phyloP scores from a whole-genome alignment of 352 stramenopile species.

The Phytopythium vexans region DNA sequence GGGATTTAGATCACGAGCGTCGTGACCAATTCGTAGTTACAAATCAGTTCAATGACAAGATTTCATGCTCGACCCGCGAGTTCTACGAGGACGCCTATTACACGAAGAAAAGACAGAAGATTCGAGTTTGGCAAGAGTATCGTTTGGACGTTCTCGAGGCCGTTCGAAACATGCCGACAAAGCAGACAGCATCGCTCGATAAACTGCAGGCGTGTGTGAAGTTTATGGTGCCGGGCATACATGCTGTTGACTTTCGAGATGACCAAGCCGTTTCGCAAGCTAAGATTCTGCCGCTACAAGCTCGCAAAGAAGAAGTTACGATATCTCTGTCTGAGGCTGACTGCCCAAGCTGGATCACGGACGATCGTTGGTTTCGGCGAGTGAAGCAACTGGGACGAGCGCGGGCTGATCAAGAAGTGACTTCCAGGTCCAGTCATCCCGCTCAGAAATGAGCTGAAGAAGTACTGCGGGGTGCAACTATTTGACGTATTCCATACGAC shows the following conservation, averaged over 20 bases:
- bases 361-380: conserved; percentile 13
- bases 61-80: conserved; percentile 5
- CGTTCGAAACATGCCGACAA: conserved; percentile 10
- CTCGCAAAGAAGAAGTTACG: conserved; percentile 14
- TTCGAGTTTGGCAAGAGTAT: conserved; percentile 6
- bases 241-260: conserved; percentile 6
- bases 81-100: conserved; percentile 13
- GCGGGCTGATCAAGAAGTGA: conserved; percentile 9
- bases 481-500: not conserved
- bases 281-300: conserved; percentile 7
- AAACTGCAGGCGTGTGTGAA: conserved; percentile 4
- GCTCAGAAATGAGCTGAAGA: not conserved
- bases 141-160: conserved; percentile 2
- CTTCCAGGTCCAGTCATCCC: not conserved
- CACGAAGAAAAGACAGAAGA: conserved; percentile 14
- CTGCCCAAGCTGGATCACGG: too few species aligned
- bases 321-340: too few species aligned
- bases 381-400: conserved; percentile 10
- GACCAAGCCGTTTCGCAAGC: conserved; percentile 14
- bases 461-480: not conserved
- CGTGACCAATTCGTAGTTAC: conserved; percentile 11
- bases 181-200: conserved; percentile 11
- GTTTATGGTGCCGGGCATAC: conserved; percentile 10
- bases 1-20: conserved; percentile 9
- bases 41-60: conserved; percentile 8